These are phyloP conservation scores for Trichosporon sp. DNA, from an alignment of 1,284 basidiomycete genomes.

Conservation along the genomic window DNA sequence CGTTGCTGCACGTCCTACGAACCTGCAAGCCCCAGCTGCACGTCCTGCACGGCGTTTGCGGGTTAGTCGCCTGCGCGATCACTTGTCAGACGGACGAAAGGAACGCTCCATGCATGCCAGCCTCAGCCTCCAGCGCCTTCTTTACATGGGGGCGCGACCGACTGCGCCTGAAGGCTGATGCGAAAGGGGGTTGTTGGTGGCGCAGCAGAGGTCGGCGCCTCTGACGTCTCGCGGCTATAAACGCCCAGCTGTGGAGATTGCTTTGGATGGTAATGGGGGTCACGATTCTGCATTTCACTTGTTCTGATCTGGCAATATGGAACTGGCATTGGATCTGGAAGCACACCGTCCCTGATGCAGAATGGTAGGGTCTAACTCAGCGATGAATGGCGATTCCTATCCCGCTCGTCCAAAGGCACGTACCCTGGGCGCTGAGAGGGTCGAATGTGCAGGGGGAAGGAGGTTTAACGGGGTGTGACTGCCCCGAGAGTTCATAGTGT, in stretches of 20 bases:
- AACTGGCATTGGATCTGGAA: neutral
- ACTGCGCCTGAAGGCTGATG: constrained; percentile 4
- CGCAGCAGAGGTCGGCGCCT: neutral
- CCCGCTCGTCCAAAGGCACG: too few relatives aligned
- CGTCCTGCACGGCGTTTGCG: neutral
- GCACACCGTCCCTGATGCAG: neutral
- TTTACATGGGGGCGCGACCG: neutral
- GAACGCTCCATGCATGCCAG: neutral
- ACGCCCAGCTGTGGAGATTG: too few relatives aligned
- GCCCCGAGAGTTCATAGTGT: too few relatives aligned
- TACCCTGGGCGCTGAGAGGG: too few relatives aligned
- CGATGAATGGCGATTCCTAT: neutral
- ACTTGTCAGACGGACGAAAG: neutral
- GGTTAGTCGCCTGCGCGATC: neutral
- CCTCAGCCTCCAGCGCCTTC: neutral
- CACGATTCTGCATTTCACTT: neutral
- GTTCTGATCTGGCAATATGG: neutral
- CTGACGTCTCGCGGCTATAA: neutral
- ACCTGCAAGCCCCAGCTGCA: neutral
- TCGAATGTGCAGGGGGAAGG: too few relatives aligned
- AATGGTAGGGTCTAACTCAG: neutral
- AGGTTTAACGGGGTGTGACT: too few relatives aligned
- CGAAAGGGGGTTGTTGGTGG: neutral
- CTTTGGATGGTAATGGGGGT: neutral
- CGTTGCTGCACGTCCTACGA: neutral